Evolutionary conservation across 768 basidiomycete species (phyloP), one percentile per base, ranked within the genome.

Genomic region (Hortiboletus campestris): DNA sequence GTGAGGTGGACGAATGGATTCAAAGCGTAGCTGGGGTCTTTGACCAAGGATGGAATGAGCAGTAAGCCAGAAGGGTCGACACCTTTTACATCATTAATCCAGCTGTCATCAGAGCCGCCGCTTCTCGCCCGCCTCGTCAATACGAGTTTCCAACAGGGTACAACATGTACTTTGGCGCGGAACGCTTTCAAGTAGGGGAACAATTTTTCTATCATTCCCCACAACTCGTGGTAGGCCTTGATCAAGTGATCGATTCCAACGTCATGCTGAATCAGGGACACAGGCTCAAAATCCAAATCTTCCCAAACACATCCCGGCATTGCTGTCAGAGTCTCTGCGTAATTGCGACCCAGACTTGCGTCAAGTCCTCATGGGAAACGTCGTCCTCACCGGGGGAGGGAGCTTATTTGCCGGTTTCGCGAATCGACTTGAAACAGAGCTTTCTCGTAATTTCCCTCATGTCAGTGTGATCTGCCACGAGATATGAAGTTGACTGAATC

Each of bases 81-180:
- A 10, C 12, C 34, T 25, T 52, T 31, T 28, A 42, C 6, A 20
- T 13, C 36, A 1, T 46, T 53, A 4, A 68, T 20, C 12, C 39
- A 20, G 20, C 36, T 29, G 14, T 11, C 44, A 35, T n/a, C 65
- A 91, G 90, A 60, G 76, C 74, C 46, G 88, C 85, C 42, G 75
- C 78, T 13, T 72, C 78, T 51, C 81, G 84, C 39, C 80, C 81
- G 7, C 69, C 77, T 39, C 81, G 81, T 59, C 87, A 83, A 60
- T 98, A 96, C 74, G 97, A 99, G 74, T 98, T 99, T 75, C 92
- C 97, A 0, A 93, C 91, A 34, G 97, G 97, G 1, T 98, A 85
- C 75, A 92, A 86, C 66, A 78, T 84, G 11, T 85, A 84, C 65
- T 97, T 94, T 72, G 89, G 88, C 0, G 65, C 80, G 10, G 91